These are phyloP conservation scores for Populus hybrid DNA, from an alignment of 441 rosid species.

Conservation along the genomic window DNA sequence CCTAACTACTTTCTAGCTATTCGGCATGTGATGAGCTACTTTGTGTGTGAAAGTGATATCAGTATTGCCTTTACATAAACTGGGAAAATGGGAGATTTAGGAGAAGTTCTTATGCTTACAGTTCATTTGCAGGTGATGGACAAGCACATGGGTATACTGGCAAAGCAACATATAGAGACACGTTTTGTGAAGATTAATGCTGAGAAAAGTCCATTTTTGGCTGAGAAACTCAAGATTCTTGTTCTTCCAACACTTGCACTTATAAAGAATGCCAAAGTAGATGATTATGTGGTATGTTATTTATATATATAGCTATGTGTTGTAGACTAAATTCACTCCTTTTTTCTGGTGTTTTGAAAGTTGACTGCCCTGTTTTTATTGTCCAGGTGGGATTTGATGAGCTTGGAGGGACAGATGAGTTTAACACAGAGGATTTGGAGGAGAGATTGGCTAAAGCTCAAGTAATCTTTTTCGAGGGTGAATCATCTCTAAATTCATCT, in stretches of 20 bases:
- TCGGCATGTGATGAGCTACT: neutral
- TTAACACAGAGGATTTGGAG: slow-evolving; percentile 84
- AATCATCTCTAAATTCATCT: slow-evolving; percentile 49
- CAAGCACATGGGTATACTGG: slow-evolving; percentile 74
- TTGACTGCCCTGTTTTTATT: neutral
- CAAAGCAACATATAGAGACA: slow-evolving; percentile 90
- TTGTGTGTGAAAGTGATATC: neutral
- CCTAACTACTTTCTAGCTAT: neutral
- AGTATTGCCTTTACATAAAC: neutral
- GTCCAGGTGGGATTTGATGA: slow-evolving; percentile 86
- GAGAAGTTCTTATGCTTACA: slow-evolving; percentile 16
- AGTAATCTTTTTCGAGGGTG: slow-evolving; percentile 75
- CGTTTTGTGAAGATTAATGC: slow-evolving; percentile 91
- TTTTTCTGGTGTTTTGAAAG: neutral
- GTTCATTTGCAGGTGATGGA: slow-evolving; percentile 74
- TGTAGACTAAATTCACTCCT: neutral
- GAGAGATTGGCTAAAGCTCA: slow-evolving; percentile 88
- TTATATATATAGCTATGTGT: neutral
- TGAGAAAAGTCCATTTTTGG: slow-evolving; percentile 92
- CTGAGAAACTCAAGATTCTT: slow-evolving; percentile 82
- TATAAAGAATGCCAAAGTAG: slow-evolving; percentile 93
- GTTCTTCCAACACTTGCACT: slow-evolving; percentile 96
- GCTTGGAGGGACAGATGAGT: slow-evolving; percentile 93
- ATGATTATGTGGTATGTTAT: slow-evolving; percentile 78
- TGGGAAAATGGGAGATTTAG: neutral